Conservation (phyloP, 352 stramenopile genomes). For the Plasmopara viticola region DNA sequence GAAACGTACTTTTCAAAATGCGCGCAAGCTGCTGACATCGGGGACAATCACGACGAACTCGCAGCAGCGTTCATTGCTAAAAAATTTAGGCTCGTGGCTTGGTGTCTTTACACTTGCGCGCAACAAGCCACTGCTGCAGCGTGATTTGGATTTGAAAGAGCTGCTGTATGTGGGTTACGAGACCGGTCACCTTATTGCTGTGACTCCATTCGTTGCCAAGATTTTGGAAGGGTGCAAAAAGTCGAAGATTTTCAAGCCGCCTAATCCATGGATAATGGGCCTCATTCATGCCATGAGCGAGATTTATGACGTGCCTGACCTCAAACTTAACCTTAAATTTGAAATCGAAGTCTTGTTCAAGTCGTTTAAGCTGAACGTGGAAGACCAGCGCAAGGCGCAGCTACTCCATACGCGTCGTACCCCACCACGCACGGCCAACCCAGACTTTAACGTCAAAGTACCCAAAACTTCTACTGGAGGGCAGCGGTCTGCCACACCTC, state of each 20-base stretch:
- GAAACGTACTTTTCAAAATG: slow-evolving; percentile 92
- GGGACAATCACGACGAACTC: slow-evolving; percentile 97
- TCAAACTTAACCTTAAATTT: slow-evolving; percentile 99
- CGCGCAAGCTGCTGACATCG: slow-evolving; percentile 95
- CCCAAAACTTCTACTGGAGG: slow-evolving; percentile 37
- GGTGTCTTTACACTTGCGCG: slow-evolving; percentile 96
- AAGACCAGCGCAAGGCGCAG: slow-evolving; percentile 92
- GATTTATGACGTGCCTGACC: slow-evolving; percentile 97
- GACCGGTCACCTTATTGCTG: slow-evolving; percentile 96
- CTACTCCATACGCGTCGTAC: slow-evolving; percentile 86
- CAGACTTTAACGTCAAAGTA: slow-evolving; percentile 98
- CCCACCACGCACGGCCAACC: slow-evolving; percentile 93
- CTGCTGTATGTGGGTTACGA: slow-evolving; percentile 94
- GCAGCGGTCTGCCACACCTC: slow-evolving; percentile 51
- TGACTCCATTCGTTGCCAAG: slow-evolving; percentile 98
- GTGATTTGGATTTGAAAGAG: slow-evolving; percentile 98
- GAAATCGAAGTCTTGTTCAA: slow-evolving; percentile 99
- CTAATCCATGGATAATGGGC: slow-evolving; percentile 99
- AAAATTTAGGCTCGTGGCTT: slow-evolving; percentile 98
- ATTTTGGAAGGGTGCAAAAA: slow-evolving; percentile 97
- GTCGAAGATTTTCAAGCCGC: slow-evolving; percentile 96
- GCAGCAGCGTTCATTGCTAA: slow-evolving; percentile 95
- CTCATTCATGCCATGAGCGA: slow-evolving; percentile 96
- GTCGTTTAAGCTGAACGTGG: slow-evolving; percentile 96
- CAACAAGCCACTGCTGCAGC: slow-evolving; percentile 97